Conservation (phyloP, 768 basidiomycete species). For the Hydnum rufescens region DNA sequence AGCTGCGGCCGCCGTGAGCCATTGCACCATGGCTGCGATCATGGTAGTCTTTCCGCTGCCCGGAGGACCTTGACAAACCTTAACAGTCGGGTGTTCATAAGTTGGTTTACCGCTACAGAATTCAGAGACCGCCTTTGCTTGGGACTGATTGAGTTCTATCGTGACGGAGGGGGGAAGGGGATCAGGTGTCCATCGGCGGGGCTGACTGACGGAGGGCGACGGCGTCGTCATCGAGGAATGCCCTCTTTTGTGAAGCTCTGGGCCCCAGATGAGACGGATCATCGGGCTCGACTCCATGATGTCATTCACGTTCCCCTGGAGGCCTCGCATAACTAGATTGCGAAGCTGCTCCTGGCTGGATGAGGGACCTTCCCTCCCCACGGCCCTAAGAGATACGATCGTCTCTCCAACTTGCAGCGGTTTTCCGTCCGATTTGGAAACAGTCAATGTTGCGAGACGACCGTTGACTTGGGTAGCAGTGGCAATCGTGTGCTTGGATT, state of each 20-base stretch:
- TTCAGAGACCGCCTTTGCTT: background rate
- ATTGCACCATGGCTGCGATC: conserved; percentile 3
- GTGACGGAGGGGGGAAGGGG: background rate
- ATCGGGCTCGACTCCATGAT: background rate
- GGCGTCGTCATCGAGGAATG: background rate
- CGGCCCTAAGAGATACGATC: no score
- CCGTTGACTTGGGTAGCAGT: background rate
- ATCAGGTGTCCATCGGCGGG: background rate
- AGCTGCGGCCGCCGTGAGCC: background rate
- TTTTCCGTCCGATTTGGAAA: no score
- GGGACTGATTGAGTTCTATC: background rate
- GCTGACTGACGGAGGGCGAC: background rate
- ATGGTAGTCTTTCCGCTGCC: conserved; percentile 1
- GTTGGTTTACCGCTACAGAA: background rate
- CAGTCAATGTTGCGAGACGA: background rate
- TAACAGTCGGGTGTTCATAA: background rate
- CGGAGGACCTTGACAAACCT: conserved; percentile 1
- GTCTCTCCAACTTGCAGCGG: no score
- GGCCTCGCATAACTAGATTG: background rate
- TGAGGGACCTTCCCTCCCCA: no score
- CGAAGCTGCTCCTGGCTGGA: no score
- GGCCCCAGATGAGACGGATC: background rate
- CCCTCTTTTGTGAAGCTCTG: background rate
- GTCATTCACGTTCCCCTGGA: background rate
- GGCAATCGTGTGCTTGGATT: background rate